Conservation (phyloP, 352 stramenopile genomes). For the Pythium pyrilobum region DNA sequence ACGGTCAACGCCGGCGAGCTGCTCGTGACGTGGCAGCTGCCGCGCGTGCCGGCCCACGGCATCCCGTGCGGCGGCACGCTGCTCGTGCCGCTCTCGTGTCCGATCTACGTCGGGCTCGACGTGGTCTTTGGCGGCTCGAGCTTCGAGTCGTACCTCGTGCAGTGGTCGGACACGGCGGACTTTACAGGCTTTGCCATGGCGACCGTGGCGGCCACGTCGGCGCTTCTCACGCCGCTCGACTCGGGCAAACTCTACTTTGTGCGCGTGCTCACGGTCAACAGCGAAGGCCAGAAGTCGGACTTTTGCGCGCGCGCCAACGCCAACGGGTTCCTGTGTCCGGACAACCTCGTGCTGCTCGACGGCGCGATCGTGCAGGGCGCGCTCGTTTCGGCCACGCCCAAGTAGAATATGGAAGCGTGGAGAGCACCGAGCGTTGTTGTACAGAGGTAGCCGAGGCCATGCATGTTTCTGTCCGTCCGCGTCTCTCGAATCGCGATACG, state of each 20-base stretch:
- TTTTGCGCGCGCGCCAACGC: constrained; percentile 60
- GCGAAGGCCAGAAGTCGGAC: constrained; percentile 61
- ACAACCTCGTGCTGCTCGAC: constrained; percentile 63
- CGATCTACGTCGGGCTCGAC: constrained; percentile 66
- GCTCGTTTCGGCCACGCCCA: constrained; percentile 36
- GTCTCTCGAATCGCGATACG: neutral
- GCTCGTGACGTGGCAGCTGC: constrained; percentile 56
- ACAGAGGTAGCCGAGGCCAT: no score
- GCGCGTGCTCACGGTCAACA: constrained; percentile 79
- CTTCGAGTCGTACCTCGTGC: constrained; percentile 92
- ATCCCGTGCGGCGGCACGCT: constrained; percentile 66
- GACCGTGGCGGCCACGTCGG: constrained; percentile 54
- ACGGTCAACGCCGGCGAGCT: constrained; percentile 34
- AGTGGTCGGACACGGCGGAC: constrained; percentile 70
- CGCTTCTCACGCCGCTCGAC: constrained; percentile 57
- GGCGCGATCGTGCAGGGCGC: constrained; percentile 50
- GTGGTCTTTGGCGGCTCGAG: constrained; percentile 87
- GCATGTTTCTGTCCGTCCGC: neutral
- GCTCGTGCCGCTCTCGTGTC: constrained; percentile 47
- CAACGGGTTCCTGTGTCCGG: constrained; percentile 58
- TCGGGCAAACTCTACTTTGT: constrained; percentile 76
- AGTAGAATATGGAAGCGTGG: constrained; percentile 17
- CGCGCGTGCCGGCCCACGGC: constrained; percentile 52
- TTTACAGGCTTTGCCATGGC: constrained; percentile 75
- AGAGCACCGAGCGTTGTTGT: neutral